Conservation (phyloP, 768 basidiomycete genomes). For the Russula sp. region DNA sequence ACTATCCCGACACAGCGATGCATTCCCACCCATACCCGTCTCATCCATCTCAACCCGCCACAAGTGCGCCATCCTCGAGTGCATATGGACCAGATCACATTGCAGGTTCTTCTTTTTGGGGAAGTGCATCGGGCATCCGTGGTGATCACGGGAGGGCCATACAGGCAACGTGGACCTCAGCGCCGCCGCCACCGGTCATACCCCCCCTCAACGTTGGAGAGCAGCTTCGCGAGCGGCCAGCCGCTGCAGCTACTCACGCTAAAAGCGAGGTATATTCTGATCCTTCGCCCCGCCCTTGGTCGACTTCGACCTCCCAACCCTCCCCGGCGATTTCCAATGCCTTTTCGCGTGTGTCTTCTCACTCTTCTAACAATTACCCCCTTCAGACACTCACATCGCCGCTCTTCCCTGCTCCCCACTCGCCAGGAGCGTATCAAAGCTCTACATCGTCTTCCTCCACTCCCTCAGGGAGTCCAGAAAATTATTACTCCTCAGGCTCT, state of each 20-base stretch:
- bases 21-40: slow-evolving; percentile 19
- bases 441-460: slow-evolving; percentile 19
- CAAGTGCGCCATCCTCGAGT: slow-evolving; percentile 5
- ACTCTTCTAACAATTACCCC: slow-evolving; percentile 17
- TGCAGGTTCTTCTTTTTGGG: slow-evolving; percentile 7
- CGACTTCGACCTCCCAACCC: slow-evolving; percentile 15
- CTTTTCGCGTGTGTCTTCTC: slow-evolving; percentile 15
- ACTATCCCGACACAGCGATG: slow-evolving; percentile 14
- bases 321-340: slow-evolving; percentile 16
- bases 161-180: slow-evolving; percentile 10
- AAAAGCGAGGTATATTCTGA: slow-evolving; percentile 20
- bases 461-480: slow-evolving; percentile 19
- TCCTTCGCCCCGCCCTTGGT: slow-evolving; percentile 21
- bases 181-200: slow-evolving; percentile 5
- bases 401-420: slow-evolving; percentile 23
- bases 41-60: slow-evolving; percentile 11
- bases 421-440: slow-evolving; percentile 18
- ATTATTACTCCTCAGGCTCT: slow-evolving; percentile 18
- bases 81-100: slow-evolving; percentile 12
- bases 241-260: slow-evolving; percentile 1
- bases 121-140: slow-evolving; percentile 12
- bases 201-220: slow-evolving; percentile 17
- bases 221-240: slow-evolving; percentile 16
- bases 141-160: slow-evolving; percentile 12
- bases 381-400: slow-evolving; percentile 22